phyloP scores from a whole-genome alignment of 768 basidiomycete species.

The Mycena rebaudengoi region DNA sequence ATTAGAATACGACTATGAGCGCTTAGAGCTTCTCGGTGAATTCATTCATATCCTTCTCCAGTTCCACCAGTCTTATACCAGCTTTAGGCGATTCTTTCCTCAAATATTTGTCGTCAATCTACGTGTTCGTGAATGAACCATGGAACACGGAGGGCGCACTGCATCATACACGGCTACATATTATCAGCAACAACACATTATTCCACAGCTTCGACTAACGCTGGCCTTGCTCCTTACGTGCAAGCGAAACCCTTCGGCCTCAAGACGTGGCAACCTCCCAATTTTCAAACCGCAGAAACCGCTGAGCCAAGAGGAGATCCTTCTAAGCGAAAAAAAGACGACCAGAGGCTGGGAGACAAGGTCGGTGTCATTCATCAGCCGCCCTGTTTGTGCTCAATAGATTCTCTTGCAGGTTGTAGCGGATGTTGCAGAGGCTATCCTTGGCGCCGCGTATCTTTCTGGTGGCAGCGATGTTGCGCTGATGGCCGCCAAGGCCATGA shows the following conservation, averaged over 20 bases:
- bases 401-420: constrained; percentile 67
- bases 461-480: constrained; percentile 76
- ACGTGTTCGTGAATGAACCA: constrained; percentile 77
- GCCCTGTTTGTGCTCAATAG: constrained; percentile 2
- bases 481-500: constrained; percentile 67
- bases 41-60: neutral
- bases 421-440: constrained; percentile 86
- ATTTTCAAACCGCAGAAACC: constrained; percentile 35
- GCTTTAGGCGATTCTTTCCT: constrained; percentile 80
- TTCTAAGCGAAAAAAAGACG: constrained; percentile 37
- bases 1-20: constrained; percentile 82
- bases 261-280: constrained; percentile 72
- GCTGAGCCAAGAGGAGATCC: neutral
- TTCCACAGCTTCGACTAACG: constrained; percentile 60
- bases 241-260: constrained; percentile 74
- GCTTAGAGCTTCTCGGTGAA: constrained; percentile 83
- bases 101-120: constrained; percentile 79
- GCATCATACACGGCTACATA: constrained; percentile 69
- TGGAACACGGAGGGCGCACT: constrained; percentile 70
- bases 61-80: constrained; percentile 12
- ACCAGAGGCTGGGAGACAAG: constrained; percentile 80
- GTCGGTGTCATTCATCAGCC: constrained; percentile 42
- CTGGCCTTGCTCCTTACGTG: constrained; percentile 76
- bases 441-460: constrained; percentile 82
- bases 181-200: constrained; percentile 80